Base-by-base conservation (phyloP, 2,329 filamentous ascomycete species). In the Keithomyces neogunnii region DNA sequence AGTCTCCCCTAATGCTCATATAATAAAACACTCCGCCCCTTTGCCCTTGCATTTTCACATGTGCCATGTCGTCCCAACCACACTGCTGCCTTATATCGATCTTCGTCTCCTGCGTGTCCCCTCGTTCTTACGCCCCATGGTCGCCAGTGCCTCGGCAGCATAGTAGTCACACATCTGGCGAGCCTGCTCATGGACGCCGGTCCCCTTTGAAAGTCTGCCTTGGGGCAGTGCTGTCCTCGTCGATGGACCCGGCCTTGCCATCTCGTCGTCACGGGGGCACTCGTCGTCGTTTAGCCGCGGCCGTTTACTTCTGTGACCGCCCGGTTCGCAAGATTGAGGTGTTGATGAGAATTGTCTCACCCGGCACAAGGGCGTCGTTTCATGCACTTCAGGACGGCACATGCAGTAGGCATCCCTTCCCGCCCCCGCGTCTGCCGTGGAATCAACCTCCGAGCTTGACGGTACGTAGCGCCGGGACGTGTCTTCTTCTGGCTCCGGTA, bases 391-490 rank as follows among this genome's bases (percentile, higher is more conserved):
- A 29, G 26, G 40, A 29, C 29, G 30, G 13, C 19, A 29, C 8
- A 11, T 28, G 28, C 3, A 11, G 19, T 19, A 19, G 19, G 19
- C 19, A 19, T 19, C 19, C 19, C 19, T 19, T 19, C 19, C 19
- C 19, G 19, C 19, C 19, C 19, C 19, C 19, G 19, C 19, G 19
- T 19, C 19, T 19, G 19, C 19, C 19, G 19, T 19, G 19, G 19
- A 19, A 19, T 19, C 19, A 19, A 19, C 19, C 28, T 35, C 31
- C n/a, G 31, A 8, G 6, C 13, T 35, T 39, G 46, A 38, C 35
- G 51, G 60, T 53, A 68, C 65, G 47, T 68, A 50, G 10, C 62
- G 58, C 32, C 31, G 26, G 9, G 45, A 47, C 10, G 35, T 35
- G 10, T 35, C 13, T 33, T 33, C 31, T 33, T 38, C 19, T 30